Evolutionary conservation across 228 moss, liverwort and hornwort genomes (phyloP).

Genomic region (Sphagnum fallax): DNA sequence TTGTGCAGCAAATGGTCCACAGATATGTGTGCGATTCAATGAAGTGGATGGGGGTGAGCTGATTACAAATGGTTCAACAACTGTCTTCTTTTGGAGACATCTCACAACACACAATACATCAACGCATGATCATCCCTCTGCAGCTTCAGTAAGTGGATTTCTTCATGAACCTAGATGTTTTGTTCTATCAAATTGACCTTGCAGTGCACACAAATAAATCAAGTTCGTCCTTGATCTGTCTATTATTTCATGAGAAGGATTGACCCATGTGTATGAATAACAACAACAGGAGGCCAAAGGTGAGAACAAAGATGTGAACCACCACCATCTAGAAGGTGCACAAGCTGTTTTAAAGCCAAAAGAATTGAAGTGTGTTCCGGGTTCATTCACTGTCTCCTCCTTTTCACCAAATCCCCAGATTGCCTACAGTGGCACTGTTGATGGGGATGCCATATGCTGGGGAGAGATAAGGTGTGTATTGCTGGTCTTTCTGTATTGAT

Average conservation of each 20-base stretch:
- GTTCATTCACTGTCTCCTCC: constrained; percentile 41
- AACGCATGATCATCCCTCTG: background rate
- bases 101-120: constrained; percentile 10
- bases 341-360: constrained; percentile 33
- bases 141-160: background rate
- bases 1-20: background rate
- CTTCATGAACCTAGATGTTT: background rate
- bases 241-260: background rate
- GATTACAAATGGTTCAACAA: constrained; percentile 38
- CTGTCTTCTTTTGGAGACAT: constrained; percentile 39
- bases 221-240: background rate
- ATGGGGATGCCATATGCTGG: constrained; percentile 55
- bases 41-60: constrained; percentile 26
- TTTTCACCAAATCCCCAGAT: constrained; percentile 31
- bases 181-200: background rate
- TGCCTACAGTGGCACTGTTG: constrained; percentile 47
- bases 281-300: background rate
- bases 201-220: background rate
- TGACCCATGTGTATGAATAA: background rate
- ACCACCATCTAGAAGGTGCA: constrained; percentile 25
- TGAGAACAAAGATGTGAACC: constrained; percentile 15
- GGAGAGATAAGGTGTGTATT: constrained; percentile 30
- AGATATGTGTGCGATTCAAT: constrained; percentile 46
- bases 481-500: background rate
- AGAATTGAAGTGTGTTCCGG: constrained; percentile 38